Conservation (phyloP, 192 early-diverging fungal species). For the Gaertneriomyces semiglobifer region DNA sequence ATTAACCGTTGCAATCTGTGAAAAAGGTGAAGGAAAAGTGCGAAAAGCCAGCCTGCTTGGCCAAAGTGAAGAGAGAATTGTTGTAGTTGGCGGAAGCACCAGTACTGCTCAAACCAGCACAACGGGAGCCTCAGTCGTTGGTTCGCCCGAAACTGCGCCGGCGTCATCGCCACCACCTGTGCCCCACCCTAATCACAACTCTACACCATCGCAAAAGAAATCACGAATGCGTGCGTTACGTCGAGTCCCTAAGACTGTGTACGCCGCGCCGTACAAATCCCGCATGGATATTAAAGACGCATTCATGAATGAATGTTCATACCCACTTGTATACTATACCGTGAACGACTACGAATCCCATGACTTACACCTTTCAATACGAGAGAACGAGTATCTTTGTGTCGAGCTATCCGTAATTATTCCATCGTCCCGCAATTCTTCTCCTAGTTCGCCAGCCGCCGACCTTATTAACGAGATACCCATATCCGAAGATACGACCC, state of each 20-base stretch:
- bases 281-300: conserved; percentile 86
- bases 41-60: conserved; percentile 18
- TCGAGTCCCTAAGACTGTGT: conserved; percentile 75
- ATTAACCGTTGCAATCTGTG: conserved; percentile 83
- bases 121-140: neutral
- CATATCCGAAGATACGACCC: conserved; percentile 39
- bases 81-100: conserved; percentile 1
- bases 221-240: conserved; percentile 71
- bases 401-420: conserved; percentile 81
- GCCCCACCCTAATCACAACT: conserved; percentile 1
- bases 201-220: conserved; percentile 24
- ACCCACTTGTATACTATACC: conserved; percentile 88
- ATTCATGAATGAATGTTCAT: conserved; percentile 83
- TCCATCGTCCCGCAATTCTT: conserved; percentile 43
- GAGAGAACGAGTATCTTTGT: conserved; percentile 83
- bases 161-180: conserved; percentile 1
- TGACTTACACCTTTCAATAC: conserved; percentile 83
- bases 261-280: conserved; percentile 86
- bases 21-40: conserved; percentile 23
- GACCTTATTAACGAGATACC: conserved; percentile 31
- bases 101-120: neutral
- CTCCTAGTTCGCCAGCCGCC: conserved; percentile 41
- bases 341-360: conserved; percentile 89
- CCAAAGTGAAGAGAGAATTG: conserved; percentile 21
- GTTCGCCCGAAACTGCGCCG: conserved; percentile 14